Evolutionary conservation across 768 basidiomycete genomes (phyloP), one percentile per base, ranked within the genome.

Genomic region (Termitomyces heimii): DNA sequence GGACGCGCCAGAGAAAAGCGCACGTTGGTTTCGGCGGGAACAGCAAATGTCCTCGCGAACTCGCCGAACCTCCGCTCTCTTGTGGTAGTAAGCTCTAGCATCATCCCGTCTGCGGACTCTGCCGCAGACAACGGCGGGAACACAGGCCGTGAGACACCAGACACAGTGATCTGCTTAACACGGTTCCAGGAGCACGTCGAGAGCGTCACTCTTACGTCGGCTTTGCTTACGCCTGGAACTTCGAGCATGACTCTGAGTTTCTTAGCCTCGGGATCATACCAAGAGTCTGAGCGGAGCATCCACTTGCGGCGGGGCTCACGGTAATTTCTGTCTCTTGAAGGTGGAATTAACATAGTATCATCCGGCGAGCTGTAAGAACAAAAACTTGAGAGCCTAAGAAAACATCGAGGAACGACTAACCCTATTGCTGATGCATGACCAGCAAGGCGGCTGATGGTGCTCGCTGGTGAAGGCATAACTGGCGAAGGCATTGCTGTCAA

Each of bases 221-320:
- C 68, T 60, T 75, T 80, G 65, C 77, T 79, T 66, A 88, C 73
- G 43, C 88, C 88, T 4, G 88, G 88, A 31, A 89, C 73, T 70
- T 89, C 87, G 65, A 88, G 78, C 71, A 82, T 75, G 52, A 82
- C 83, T 56, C 77, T 78, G 63, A 88, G 71, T 39, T 75, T 65
- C 67, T 76, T 75, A 51, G 76, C 79, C 34, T 75, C 73, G 37
- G 67, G 62, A 65, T 84, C 78, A 72, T 82, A 86, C 65, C 80
- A 75, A 52, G 84, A 70, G 70, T 89, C 88, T 31, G 82, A 74
- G 62, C 84, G 82, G 59, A 86, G 82, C 60, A 74, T 65, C 63
- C 77, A 76, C 34, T 70, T 71, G n/a, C 63, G 71, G 29, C 52
- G 52, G 3, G 44, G 46, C 12, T 53, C 46, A 34, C 14, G 43